Evolutionary conservation across 1,284 basidiomycete species (phyloP).

Genomic region (Tausonia pullulans): DNA sequence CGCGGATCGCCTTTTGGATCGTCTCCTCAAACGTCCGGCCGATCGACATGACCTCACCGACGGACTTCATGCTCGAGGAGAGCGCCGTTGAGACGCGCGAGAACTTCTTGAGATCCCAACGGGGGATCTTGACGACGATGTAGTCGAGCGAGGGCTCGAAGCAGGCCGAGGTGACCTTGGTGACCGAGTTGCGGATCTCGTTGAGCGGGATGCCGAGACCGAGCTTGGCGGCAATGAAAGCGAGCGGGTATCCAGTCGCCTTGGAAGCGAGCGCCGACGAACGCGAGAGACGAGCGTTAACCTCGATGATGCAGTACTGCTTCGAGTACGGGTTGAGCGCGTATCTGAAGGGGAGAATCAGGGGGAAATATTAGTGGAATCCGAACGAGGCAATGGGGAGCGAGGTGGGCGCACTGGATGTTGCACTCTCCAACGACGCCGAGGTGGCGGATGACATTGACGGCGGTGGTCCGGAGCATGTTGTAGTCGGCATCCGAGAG

Average conservation of each 20-base stretch:
- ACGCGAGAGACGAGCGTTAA: slow-evolving; percentile 96
- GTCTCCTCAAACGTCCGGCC: slow-evolving; percentile 97
- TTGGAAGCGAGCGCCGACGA: slow-evolving; percentile 97
- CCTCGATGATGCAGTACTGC: slow-evolving; percentile 99
- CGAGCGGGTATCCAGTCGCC: slow-evolving; percentile 94
- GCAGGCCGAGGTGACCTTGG: slow-evolving; percentile 90
- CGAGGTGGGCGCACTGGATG: slow-evolving; percentile 49
- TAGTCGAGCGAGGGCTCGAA: slow-evolving; percentile 98
- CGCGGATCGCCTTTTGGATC: slow-evolving; percentile 92
- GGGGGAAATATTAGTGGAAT: too few relatives aligned
- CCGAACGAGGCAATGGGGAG: too few relatives aligned
- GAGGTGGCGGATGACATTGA: slow-evolving; percentile 94
- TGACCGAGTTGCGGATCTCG: slow-evolving; percentile 95
- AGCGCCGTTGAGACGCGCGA: slow-evolving; percentile 74
- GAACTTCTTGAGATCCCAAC: slow-evolving; percentile 99
- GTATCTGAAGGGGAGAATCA: slow-evolving; percentile 38
- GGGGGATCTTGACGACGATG: slow-evolving; percentile 94
- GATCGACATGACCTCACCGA: slow-evolving; percentile 98
- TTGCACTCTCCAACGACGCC: slow-evolving; percentile 96
- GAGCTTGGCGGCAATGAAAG: slow-evolving; percentile 96
- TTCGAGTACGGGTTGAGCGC: slow-evolving; percentile 89
- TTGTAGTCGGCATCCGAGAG: slow-evolving; percentile 97
- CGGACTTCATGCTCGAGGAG: slow-evolving; percentile 95
- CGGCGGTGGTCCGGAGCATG: slow-evolving; percentile 95
- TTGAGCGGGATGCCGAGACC: slow-evolving; percentile 94